Evolutionary conservation across 768 basidiomycete genomes (phyloP).

Genomic region (Mycena galericulata): DNA sequence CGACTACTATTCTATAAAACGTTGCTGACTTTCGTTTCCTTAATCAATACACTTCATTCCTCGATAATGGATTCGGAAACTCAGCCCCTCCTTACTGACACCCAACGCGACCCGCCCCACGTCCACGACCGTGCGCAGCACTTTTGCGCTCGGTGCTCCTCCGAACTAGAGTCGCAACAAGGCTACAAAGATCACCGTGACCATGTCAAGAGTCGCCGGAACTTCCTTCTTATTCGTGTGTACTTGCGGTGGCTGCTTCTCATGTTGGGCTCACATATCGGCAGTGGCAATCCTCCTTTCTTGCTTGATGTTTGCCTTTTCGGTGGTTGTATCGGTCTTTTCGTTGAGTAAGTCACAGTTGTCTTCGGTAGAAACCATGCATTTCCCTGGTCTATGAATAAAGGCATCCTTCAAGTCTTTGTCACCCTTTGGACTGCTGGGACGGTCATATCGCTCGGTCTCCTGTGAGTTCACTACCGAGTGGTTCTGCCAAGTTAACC

Average conservation of each 20-base stretch:
- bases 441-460: not conserved
- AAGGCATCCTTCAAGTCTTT: not conserved
- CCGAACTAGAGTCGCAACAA: not conserved
- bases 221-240: not conserved
- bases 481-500: not conserved
- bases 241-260: not conserved
- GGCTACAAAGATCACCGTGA: not conserved
- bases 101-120: too few relatives aligned
- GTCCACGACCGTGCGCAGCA: not conserved
- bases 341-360: not conserved
- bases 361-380: not conserved
- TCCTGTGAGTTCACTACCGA: slow-evolving; percentile 1
- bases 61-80: too few relatives aligned
- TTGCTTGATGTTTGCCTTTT: not conserved
- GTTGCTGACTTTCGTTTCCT: too few relatives aligned
- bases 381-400: not conserved
- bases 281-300: not conserved
- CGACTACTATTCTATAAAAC: too few relatives aligned
- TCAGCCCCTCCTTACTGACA: too few relatives aligned
- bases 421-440: slow-evolving; percentile 7
- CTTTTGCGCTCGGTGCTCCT: not conserved
- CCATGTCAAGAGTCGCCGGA: too few relatives aligned
- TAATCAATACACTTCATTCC: too few relatives aligned
- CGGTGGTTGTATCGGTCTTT: not conserved
- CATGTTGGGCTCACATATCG: not conserved